phyloP scores from a whole-genome alignment of 371 early-diverging fungal species.

The Mucor piriformis region DNA sequence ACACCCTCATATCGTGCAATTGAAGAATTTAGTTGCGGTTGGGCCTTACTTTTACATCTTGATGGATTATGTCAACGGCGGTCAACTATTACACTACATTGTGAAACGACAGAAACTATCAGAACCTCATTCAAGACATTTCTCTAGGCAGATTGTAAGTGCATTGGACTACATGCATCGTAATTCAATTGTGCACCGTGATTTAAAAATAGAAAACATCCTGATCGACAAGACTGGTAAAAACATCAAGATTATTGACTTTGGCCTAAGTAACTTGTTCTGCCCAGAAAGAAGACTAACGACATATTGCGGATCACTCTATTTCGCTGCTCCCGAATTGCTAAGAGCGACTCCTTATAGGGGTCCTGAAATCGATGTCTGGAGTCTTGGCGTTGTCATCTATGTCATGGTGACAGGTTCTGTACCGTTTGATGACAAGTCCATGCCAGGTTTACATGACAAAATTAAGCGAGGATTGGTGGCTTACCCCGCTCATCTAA shows the following conservation, averaged over 20 bases:
- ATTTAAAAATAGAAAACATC: slow-evolving; percentile 97
- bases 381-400: slow-evolving; percentile 95
- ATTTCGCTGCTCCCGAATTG: slow-evolving; percentile 97
- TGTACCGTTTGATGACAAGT: slow-evolving; percentile 96
- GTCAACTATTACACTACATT: slow-evolving; percentile 88
- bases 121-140: slow-evolving; percentile 86
- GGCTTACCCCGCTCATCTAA: slow-evolving; percentile 81
- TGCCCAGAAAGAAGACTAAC: slow-evolving; percentile 75
- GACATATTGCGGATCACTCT: slow-evolving; percentile 96
- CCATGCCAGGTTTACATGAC: slow-evolving; percentile 84
- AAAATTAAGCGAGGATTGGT: slow-evolving; percentile 88
- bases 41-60: slow-evolving; percentile 87
- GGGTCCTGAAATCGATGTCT: slow-evolving; percentile 96
- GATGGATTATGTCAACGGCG: slow-evolving; percentile 91
- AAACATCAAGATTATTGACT: slow-evolving; percentile 91
- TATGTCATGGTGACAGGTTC: slow-evolving; percentile 93
- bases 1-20: slow-evolving; percentile 86
- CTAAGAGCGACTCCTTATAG: slow-evolving; percentile 84
- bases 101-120: slow-evolving; percentile 84
- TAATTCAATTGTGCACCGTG: slow-evolving; percentile 96
- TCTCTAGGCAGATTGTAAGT: slow-evolving; percentile 92
- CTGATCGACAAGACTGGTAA: slow-evolving; percentile 81
- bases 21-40: slow-evolving; percentile 82
- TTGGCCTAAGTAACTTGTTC: slow-evolving; percentile 94
- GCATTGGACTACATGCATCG: slow-evolving; percentile 93